phyloP scores from a whole-genome alignment of 345 rosid species.

The Ailanthus altissimus region DNA sequence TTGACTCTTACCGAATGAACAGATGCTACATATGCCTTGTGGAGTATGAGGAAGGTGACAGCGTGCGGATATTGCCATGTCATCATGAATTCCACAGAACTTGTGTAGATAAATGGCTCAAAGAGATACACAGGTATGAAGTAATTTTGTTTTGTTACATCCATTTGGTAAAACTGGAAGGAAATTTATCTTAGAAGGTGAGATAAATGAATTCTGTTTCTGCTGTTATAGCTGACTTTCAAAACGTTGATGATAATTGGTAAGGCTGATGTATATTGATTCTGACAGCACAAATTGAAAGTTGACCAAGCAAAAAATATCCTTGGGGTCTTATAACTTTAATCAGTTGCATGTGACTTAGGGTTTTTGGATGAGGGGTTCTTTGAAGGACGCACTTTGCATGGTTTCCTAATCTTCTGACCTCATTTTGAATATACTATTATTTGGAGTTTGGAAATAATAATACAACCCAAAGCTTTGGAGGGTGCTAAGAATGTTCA shows the following conservation, averaged over 20 bases:
- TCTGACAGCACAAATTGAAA: neutral
- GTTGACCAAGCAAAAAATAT: too few species aligned
- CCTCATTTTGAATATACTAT: too few species aligned
- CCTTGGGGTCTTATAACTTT: too few species aligned
- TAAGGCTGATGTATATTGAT: neutral
- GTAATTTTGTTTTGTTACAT: neutral
- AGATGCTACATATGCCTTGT: constrained; percentile 98
- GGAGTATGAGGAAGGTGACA: constrained; percentile 95
- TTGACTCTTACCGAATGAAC: constrained; percentile 20
- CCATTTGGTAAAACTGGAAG: neutral
- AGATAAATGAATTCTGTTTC: neutral
- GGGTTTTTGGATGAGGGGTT: too few species aligned
- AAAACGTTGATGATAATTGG: neutral
- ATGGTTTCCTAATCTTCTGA: too few species aligned
- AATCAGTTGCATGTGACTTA: too few species aligned
- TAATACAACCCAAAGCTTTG: too few species aligned
- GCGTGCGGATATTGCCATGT: constrained; percentile 81
- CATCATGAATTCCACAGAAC: constrained; percentile 82
- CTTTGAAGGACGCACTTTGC: too few species aligned
- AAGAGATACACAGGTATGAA: constrained; percentile 92
- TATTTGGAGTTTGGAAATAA: too few species aligned
- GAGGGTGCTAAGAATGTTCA: too few species aligned
- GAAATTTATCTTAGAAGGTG: neutral
- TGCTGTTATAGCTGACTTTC: neutral
- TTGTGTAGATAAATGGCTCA: constrained; percentile 96